Evolutionary conservation across 257 asterid species (phyloP), one percentile per base, ranked within the genome.

Genomic region (Rhazya stricta): DNA sequence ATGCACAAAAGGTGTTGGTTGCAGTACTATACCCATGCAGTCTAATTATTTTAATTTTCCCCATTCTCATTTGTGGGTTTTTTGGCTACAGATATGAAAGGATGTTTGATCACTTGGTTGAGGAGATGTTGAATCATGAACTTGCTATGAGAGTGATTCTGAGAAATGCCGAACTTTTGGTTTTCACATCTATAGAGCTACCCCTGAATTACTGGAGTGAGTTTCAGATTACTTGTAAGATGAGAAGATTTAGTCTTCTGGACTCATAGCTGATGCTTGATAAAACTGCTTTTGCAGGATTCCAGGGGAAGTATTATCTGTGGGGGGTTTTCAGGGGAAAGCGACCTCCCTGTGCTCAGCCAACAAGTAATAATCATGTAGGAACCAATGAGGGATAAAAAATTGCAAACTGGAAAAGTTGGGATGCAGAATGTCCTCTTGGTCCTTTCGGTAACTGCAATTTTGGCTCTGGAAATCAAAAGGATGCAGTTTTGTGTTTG

Each of bases 251-350:
- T 41, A 9, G 9, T 32, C 27, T 66, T 36, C 29, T 46, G 54
- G 16, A 23, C 41, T 25, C 37, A 37, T 45, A 27, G 7, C 19
- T 19, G 57, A 37, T 19, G 36, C 65, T 27, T 42, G 10, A 39
- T 42, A 43, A 30, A 62, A 43, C 19, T 45, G 18, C 12, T 51
- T 79, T 67, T 84, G 84, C 96, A 92, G 96, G 84, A 82, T 93
- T 87, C 67, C 83, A 79, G 62, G 83, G 85, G 13, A 86, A 88
- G 73, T 83, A 82, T 72, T 93, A 86, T 74, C 84, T 93, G 29
- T 93, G 97, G 98, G 98, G 97, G 1, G 97, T 91, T 67, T 93
- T 93, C 76, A 83, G 88, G 75, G 84, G 77, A 53, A 85, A 83
- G 79, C 87, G 74, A 51, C 39, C 41, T 32, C 1, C 58, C 58